A percentile compares a stretch with the other conserved stretches of the same genome.
Conservation (phyloP, 1,284 basidiomycete genomes). For the Ceratobasidium sp. region DNA sequence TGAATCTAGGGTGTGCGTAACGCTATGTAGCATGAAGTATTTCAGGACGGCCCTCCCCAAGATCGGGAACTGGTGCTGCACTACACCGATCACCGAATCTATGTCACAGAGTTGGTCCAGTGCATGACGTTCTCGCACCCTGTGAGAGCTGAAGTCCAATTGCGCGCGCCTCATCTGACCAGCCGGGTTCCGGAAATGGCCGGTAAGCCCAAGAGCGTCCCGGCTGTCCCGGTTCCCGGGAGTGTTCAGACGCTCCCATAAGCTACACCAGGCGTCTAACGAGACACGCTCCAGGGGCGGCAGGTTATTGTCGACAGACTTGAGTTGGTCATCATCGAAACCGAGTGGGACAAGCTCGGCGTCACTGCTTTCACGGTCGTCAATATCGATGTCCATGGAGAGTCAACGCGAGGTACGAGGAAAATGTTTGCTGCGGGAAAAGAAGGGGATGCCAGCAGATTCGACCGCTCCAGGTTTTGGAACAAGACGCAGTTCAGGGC, state of each 20-base stretch:
- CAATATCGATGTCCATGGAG: no score
- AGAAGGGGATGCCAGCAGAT: no score
- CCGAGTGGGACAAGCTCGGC: not conserved
- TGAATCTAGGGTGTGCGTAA: slow-evolving; percentile 2
- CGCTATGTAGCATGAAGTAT: slow-evolving; percentile 19
- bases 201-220: slow-evolving; percentile 7
- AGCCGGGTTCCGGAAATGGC: slow-evolving; percentile 7
- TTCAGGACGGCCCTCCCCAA: not conserved
- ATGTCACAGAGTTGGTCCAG: slow-evolving; percentile 8
- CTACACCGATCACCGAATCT: slow-evolving; percentile 22
- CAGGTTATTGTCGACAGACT: slow-evolving; percentile 9
- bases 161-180: not conserved
- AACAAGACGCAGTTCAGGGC: no score
- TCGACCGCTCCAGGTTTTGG: no score
- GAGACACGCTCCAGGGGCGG: not conserved
- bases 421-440: no score
- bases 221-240: not conserved
- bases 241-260: not conserved
- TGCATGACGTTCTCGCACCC: not conserved
- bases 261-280: not conserved
- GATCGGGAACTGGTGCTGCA: not conserved
- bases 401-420: no score
- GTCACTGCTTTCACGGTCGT: no score
- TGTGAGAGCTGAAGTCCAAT: not conserved
- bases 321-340: not conserved